Base-by-base conservation (phyloP, 2,329 filamentous ascomycete species). In the Xylariales sp. region DNA sequence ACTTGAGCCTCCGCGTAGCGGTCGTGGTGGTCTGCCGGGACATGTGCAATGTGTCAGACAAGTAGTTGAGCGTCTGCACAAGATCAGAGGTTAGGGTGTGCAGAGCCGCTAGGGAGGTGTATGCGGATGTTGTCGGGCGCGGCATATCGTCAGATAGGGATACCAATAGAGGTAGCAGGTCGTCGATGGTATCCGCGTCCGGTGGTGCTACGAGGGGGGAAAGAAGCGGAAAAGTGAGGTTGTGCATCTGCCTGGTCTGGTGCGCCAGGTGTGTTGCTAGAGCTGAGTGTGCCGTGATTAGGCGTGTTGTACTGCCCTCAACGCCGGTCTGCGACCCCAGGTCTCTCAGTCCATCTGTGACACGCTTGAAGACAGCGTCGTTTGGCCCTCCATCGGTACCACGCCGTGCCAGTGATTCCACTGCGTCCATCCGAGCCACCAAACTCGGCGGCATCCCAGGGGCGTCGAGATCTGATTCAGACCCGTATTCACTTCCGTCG, bases 1-100 rank as follows among this genome's bases (percentile, higher is more conserved):
- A 86, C 49, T 85, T 83, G 36, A 98, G 67, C 30, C 88, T 78
- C 39, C 93, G 74, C 3, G 84, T 82, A 2, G 91, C 93, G 8
- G 85, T 84, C 4, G 81, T 85, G 0, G 88, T 93, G 1, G 87
- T 85, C 62, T 97, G 91, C 11, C 88, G 82, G 21, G 85, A 89
- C 83, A 97, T 95, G 62, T 97, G 91, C 23, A 98, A 72, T 4
- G 88, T 90, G 59, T 98, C 93, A 6, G 87, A 88, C 5, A 98
- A 72, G 48, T 88, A 85, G 50, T 88, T 88, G 32, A 98, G 76
- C 6, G 88, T 87, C 52, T 88, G 78, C 7, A 91, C 78, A 19
- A 91, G 67, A 44, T 89, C 85, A 18, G 77, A 69, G 0, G 85
- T 90, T 46, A 87, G 71, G 6, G 76, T 71, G 55, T 88, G 82